Conservation (phyloP, 768 basidiomycete species). For the Cystobasidium ongulense region DNA sequence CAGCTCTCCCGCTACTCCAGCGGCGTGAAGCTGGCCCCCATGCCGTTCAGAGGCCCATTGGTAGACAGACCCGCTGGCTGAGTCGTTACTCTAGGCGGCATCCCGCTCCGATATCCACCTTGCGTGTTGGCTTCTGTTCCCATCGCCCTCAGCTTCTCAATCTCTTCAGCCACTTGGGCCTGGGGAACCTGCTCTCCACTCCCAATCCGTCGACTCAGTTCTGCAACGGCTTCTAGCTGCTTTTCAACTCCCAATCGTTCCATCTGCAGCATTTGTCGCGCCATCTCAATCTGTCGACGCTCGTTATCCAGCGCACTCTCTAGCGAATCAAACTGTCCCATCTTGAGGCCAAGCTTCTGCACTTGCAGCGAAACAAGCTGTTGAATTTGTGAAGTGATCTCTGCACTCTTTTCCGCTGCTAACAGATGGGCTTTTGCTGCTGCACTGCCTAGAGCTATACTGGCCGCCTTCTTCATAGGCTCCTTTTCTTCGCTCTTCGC, state of each 20-base stretch:
- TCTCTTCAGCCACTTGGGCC: background rate
- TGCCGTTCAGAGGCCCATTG: background rate
- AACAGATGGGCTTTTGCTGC: constrained; percentile 72
- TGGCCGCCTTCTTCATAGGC: constrained; percentile 64
- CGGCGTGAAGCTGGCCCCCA: background rate
- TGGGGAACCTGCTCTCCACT: constrained; percentile 7
- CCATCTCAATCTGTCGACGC: constrained; percentile 70
- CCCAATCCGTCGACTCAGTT: constrained; percentile 5
- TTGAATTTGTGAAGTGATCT: constrained; percentile 67
- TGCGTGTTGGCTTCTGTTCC: background rate
- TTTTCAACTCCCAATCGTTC: constrained; percentile 53
- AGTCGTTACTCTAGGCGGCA: constrained; percentile 1
- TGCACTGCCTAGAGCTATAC: constrained; percentile 79
- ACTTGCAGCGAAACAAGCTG: constrained; percentile 68
- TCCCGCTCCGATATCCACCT: constrained; percentile 10
- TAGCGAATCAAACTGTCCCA: constrained; percentile 85
- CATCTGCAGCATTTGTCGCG: constrained; percentile 65
- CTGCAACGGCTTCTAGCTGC: constrained; percentile 23
- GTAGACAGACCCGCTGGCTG: background rate
- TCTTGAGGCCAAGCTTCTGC: constrained; percentile 83
- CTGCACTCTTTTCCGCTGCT: constrained; percentile 70
- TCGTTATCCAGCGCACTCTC: constrained; percentile 89
- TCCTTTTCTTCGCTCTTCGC: constrained; percentile 9
- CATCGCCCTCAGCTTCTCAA: constrained; percentile 13
- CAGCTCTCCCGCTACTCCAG: constrained; percentile 9